phyloP scores from a whole-genome alignment of 371 early-diverging fungal species.

The Syncephalastrum monosporum region DNA sequence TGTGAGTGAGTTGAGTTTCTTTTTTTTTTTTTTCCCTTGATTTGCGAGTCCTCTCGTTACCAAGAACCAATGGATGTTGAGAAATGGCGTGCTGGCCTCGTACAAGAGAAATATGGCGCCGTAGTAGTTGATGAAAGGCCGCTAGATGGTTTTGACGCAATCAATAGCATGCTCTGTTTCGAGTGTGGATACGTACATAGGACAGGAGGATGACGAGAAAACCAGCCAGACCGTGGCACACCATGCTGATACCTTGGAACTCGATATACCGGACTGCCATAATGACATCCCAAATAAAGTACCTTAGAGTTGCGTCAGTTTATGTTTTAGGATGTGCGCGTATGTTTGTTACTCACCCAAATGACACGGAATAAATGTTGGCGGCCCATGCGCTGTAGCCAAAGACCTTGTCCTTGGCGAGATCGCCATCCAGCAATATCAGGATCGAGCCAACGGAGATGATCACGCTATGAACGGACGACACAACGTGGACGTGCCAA shows the following conservation, averaged over 20 bases:
- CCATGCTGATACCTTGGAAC: slow-evolving; percentile 78
- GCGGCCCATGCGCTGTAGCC: slow-evolving; percentile 74
- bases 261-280: slow-evolving; percentile 68
- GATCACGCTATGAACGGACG: slow-evolving; percentile 56
- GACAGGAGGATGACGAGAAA: slow-evolving; percentile 73
- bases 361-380: slow-evolving; percentile 76
- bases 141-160: slow-evolving; percentile 29
- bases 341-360: slow-evolving; percentile 61
- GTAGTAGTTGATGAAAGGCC: slow-evolving; percentile 85
- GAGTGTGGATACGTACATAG: slow-evolving; percentile 59
- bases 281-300: slow-evolving; percentile 90
- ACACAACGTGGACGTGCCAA: slow-evolving; percentile 78
- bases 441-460: slow-evolving; percentile 62
- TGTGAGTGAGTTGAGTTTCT: neutral
- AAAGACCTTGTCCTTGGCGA: slow-evolving; percentile 70
- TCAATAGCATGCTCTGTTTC: neutral
- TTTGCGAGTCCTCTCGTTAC: slow-evolving; percentile 23
- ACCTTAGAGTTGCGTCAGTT: slow-evolving; percentile 33
- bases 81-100: slow-evolving; percentile 88
- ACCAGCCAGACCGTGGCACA: slow-evolving; percentile 81
- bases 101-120: slow-evolving; percentile 88
- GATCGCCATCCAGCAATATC: slow-evolving; percentile 57
- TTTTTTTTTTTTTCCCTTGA: neutral
- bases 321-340: slow-evolving; percentile 23
- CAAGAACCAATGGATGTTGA: slow-evolving; percentile 93